Percentiles rank a stretch among this genome's conserved stretches.
These are phyloP conservation scores for Dactylellina drechsleri DNA, from an alignment of 2,329 filamentous ascomycete species.

Conservation along the genomic window DNA sequence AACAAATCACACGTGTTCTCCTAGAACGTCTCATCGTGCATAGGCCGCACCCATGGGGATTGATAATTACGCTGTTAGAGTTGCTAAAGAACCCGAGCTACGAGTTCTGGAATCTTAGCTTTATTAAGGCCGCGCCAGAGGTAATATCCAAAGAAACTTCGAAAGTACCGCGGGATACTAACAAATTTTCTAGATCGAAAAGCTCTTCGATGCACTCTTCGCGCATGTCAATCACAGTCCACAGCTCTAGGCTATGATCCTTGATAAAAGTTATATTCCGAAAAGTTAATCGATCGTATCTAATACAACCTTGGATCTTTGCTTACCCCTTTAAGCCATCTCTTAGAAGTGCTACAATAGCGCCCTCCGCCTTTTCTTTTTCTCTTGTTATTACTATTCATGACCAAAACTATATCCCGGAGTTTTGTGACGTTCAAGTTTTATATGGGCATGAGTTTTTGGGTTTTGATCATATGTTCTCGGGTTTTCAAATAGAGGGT, in stretches of 20 bases:
- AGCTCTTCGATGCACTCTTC: conserved; percentile 64
- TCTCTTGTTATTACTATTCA: conserved; percentile 29
- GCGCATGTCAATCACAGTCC: conserved; percentile 62
- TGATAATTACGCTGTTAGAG: conserved; percentile 87
- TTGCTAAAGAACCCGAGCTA: conserved; percentile 90
- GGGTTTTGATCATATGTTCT: conserved; percentile 12
- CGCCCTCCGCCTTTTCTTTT: conserved; percentile 8
- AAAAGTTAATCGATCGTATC: conserved; percentile 26
- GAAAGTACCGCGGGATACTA: background rate
- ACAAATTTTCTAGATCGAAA: conserved; percentile 62
- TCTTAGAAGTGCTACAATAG: conserved; percentile 28
- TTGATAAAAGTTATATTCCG: background rate
- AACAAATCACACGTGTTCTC: conserved; percentile 88
- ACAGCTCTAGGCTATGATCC: conserved; percentile 21
- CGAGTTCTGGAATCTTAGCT: conserved; percentile 90
- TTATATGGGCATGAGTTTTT: conserved; percentile 53
- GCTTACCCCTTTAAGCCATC: conserved; percentile 16
- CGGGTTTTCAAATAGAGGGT: conserved; percentile 43
- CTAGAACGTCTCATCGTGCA: conserved; percentile 87
- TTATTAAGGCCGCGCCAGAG: conserved; percentile 89
- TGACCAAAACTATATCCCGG: conserved; percentile 55
- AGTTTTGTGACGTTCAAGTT: conserved; percentile 52
- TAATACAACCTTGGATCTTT: conserved; percentile 29
- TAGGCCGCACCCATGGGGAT: conserved; percentile 94
- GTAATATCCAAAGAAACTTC: conserved; percentile 64